These are phyloP conservation scores for Eutrema yunnanense DNA, from an alignment of 345 rosid species.

Conservation along the genomic window DNA sequence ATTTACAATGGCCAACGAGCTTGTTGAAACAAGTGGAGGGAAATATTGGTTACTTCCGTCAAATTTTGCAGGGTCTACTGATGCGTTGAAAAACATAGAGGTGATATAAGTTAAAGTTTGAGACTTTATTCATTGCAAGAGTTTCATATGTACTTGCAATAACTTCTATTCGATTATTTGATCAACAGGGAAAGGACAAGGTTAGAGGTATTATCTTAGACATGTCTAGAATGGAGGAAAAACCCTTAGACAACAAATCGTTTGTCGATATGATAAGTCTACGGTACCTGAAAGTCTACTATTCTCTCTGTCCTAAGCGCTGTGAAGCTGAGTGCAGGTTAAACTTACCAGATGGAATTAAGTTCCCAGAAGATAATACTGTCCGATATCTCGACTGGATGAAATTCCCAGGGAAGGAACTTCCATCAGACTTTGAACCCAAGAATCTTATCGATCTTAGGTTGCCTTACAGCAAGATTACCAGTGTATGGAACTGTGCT, in stretches of 20 bases:
- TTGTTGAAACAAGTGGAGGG: background rate
- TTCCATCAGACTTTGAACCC: constrained; percentile 18
- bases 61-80: background rate
- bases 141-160: background rate
- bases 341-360: background rate
- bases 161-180: background rate
- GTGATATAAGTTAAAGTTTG: background rate
- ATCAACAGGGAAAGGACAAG: constrained; percentile 7
- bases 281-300: constrained; percentile 19
- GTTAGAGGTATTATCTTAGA: constrained; percentile 24
- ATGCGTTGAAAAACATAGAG: background rate
- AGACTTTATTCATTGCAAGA: background rate
- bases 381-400: constrained; percentile 20
- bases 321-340: background rate
- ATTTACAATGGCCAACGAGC: constrained; percentile 7
- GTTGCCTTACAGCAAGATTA: constrained; percentile 13
- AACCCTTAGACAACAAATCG: background rate
- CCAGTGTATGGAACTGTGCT: constrained; percentile 9
- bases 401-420: constrained; percentile 3
- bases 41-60: constrained; percentile 11
- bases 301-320: background rate
- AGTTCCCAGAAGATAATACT: background rate
- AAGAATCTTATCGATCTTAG: constrained; percentile 19
- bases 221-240: background rate
- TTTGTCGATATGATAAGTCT: constrained; percentile 24